Evolutionary conservation across 805 yeast species (phyloP).

Genomic region (Zygosaccharomyces lentus): DNA sequence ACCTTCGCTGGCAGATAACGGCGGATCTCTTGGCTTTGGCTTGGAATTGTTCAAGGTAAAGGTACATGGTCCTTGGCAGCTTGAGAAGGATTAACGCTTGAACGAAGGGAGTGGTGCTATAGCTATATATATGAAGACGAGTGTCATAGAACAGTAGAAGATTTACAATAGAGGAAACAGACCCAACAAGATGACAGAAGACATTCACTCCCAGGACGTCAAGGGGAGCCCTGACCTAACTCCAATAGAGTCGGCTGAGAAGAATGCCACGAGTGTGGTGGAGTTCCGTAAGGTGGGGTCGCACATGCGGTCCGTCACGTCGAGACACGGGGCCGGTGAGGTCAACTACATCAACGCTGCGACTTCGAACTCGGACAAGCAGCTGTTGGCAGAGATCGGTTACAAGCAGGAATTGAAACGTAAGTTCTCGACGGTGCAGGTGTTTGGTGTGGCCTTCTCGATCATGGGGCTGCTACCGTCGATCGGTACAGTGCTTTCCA

Average conservation of each 20-base stretch:
- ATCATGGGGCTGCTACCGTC: conserved; percentile 70
- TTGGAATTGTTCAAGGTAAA: neutral
- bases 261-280: neutral
- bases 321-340: conserved; percentile 26
- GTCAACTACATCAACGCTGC: conserved; percentile 26
- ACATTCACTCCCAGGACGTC: neutral
- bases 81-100: neutral
- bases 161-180: neutral
- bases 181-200: neutral
- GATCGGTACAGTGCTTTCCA: conserved; percentile 50
- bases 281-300: conserved; percentile 10
- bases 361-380: conserved; percentile 20
- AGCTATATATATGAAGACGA: neutral
- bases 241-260: neutral
- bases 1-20: neutral
- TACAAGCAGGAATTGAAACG: conserved; percentile 66
- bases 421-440: conserved; percentile 56
- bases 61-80: neutral
- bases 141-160: neutral
- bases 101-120: neutral
- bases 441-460: conserved; percentile 66
- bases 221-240: neutral
- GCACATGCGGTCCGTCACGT: conserved; percentile 16
- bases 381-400: conserved; percentile 44
- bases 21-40: neutral